Base-by-base conservation (phyloP, 257 asterid genomes). In the Nicotiana undulata region DNA sequence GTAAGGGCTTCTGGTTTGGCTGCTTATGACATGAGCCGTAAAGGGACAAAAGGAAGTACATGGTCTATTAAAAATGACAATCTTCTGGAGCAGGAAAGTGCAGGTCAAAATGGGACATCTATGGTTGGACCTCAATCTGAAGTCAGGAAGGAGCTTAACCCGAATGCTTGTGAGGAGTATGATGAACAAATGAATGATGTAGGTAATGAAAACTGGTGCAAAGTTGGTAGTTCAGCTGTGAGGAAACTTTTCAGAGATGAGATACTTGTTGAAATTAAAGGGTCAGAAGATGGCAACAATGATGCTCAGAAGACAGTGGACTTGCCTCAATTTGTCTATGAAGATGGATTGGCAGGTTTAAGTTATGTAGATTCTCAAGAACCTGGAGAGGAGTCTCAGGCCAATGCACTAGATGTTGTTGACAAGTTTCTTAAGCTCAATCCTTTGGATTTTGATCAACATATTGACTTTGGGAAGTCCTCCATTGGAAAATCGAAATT, bases 381-480 rank as follows among this genome's bases (percentile, higher is more conserved):
- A 85, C 99, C 98, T 63, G 97, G 98, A 82, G 98, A 94, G 75
- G 88, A 86, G 31, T 89, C 99, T 66, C 98, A 94, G 87, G 94
- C 94, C 51, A 81, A 89, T 86, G 99, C 99, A 61, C 92, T 96
- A 81, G 94, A 94, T 52, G 88, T 88, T 51, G 98, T 96, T 74
- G 95, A 94, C 82, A 91, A 74, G 87, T 90, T 91, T 87, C 92
- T 96, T 59, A 89, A 89, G 87, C 87, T 91, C 79, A 89, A 90
- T 89, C 84, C 84, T 32, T 20, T 85, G 82, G 97, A 89, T 74
- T 44, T 13, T 76, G 92, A 88, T 80, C 82, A 86, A 84, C 83
- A 85, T 37, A 58, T 81, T 72, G 81, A 84, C 58, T 63, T 24
- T 64, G 79, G 83, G 61, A 87, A 80, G 68, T 82, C 83, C 44